A percentile compares a stretch with the other conserved stretches of the same genome.
These are phyloP conservation scores for Oryza glaberrima DNA, from an alignment of 176 grass and related monocot species.

Conservation along the genomic window DNA sequence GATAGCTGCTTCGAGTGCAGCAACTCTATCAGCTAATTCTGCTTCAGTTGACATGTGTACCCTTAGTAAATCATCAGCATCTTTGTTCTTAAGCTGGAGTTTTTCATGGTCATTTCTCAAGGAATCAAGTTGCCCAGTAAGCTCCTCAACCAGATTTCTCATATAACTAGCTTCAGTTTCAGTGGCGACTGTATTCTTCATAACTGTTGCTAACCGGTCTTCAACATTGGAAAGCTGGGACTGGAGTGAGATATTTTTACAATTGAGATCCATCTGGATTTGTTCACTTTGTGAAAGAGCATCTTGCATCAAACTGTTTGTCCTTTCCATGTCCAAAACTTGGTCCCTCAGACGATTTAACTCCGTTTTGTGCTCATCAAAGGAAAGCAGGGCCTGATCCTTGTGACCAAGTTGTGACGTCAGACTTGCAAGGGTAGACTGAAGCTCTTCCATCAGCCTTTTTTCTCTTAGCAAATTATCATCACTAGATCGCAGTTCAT, in stretches of 20 bases:
- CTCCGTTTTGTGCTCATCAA: constrained; percentile 71
- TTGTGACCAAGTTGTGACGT: constrained; percentile 68
- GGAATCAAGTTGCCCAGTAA: constrained; percentile 48
- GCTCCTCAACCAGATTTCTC: constrained; percentile 59
- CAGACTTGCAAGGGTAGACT: constrained; percentile 66
- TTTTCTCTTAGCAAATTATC: constrained; percentile 64
- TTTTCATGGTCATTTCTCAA: constrained; percentile 61
- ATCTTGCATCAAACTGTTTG: constrained; percentile 74
- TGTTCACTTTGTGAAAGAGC: constrained; percentile 62
- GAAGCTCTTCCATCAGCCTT: constrained; percentile 63
- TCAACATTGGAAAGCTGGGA: constrained; percentile 54
- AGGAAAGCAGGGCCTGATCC: constrained; percentile 69
- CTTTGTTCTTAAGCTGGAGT: constrained; percentile 49
- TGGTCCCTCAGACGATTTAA: constrained; percentile 52
- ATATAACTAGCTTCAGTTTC: constrained; percentile 79
- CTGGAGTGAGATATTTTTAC: constrained; percentile 50
- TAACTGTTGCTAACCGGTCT: constrained; percentile 56
- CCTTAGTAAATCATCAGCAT: constrained; percentile 43
- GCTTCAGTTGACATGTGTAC: constrained; percentile 43
- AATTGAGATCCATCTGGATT: constrained; percentile 53
- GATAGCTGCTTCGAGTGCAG: constrained; percentile 48
- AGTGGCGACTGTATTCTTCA: constrained; percentile 61
- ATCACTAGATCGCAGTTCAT: constrained; percentile 37
- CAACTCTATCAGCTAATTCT: constrained; percentile 61
- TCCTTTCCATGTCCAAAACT: constrained; percentile 57